Evolutionary conservation across 768 basidiomycete species (phyloP).

Genomic region (Cystofilobasidium capitatum): DNA sequence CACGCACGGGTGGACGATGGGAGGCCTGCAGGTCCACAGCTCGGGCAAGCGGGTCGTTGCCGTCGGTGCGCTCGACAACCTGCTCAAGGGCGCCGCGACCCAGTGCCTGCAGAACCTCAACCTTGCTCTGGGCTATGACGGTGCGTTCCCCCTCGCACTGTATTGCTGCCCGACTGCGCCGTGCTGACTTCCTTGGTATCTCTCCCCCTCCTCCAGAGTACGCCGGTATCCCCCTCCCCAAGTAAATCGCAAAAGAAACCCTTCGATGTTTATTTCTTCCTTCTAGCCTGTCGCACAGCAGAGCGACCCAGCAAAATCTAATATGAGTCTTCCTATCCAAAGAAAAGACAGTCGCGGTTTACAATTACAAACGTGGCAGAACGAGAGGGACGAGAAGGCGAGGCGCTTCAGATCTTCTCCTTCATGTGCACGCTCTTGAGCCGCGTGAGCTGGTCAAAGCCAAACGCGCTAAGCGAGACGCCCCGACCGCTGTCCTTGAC

Average conservation of each 20-base stretch:
- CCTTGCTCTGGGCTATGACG: slow-evolving; percentile 58
- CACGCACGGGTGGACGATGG: slow-evolving; percentile 80
- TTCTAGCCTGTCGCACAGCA: no score
- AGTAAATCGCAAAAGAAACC: background rate
- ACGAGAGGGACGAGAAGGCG: no score
- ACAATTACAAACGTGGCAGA: no score
- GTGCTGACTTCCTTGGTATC: no score
- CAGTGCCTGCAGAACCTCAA: slow-evolving; percentile 87
- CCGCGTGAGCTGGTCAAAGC: slow-evolving; percentile 38
- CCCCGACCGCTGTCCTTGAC: slow-evolving; percentile 89
- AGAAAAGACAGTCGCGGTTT: no score
- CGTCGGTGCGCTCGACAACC: slow-evolving; percentile 91
- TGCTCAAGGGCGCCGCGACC: slow-evolving; percentile 97
- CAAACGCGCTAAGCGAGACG: slow-evolving; percentile 78
- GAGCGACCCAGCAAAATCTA: no score
- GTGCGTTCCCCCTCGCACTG: no score
- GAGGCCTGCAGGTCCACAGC: slow-evolving; percentile 87
- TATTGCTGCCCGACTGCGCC: no score
- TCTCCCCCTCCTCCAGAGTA: no score
- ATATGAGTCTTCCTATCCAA: no score
- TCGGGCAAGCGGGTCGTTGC: slow-evolving; percentile 82
- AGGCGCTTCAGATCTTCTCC: slow-evolving; percentile 28
- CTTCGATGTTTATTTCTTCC: background rate
- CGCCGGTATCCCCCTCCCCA: slow-evolving; percentile 22
- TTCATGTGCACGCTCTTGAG: slow-evolving; percentile 39